A percentile compares a stretch with the other conserved stretches of the same genome.
These are phyloP conservation scores for Ceratocystis diversiconidia DNA, from an alignment of 2,329 filamentous ascomycete genomes.

Conservation along the genomic window DNA sequence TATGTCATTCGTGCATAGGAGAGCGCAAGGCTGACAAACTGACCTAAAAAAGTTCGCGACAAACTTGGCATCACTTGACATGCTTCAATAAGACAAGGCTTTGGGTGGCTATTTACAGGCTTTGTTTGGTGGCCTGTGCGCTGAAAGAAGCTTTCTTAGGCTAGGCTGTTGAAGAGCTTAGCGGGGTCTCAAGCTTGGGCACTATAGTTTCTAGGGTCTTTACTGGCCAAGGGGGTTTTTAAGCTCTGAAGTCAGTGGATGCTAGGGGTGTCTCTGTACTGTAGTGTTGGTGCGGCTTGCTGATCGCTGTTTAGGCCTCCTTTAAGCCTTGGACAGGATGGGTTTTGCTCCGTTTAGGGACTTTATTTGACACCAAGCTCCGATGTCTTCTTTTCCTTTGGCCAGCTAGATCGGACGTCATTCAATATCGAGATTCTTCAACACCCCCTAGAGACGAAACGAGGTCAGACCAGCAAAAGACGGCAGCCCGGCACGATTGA, in stretches of 20 bases:
- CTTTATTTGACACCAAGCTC: not conserved
- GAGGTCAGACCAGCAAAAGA: not conserved
- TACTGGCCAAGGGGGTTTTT: not conserved
- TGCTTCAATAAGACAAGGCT: not conserved
- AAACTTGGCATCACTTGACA: not conserved
- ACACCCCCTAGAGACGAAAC: not conserved
- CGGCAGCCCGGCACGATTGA: not conserved
- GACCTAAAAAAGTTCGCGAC: slow-evolving; percentile 3
- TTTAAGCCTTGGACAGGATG: not conserved
- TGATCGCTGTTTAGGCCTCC: not conserved
- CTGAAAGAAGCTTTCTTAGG: not conserved
- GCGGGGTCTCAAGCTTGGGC: not conserved
- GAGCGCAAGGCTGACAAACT: not conserved
- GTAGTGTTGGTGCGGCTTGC: not conserved
- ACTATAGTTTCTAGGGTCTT: not conserved
- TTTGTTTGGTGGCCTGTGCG: slow-evolving; percentile 2
- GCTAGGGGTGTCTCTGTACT: not conserved
- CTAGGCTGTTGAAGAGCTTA: not conserved
- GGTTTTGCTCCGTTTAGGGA: not conserved
- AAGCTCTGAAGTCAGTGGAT: not conserved
- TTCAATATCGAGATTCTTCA: not conserved
- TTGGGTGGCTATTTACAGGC: not conserved
- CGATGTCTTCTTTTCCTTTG: not conserved
- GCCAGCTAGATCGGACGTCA: slow-evolving; percentile 1
- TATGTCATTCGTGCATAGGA: not conserved